Base-by-base conservation (phyloP, 768 basidiomycete species). In the Boletus barrowsii region DNA sequence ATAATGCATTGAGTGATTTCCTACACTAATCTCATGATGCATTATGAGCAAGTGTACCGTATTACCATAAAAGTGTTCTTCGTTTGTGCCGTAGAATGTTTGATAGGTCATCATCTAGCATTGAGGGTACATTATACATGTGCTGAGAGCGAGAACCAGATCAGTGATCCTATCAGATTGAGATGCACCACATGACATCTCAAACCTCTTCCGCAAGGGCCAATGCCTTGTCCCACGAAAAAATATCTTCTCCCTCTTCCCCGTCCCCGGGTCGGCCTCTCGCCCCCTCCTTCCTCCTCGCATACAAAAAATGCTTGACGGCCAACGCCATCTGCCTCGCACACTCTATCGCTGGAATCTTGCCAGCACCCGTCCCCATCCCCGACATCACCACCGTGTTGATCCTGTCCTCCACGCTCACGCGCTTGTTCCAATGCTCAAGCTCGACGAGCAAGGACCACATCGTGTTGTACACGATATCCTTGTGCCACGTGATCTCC, bases 381-480 rank as follows among this genome's bases (percentile, higher is more conserved):
- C 55, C 50, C 26, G 55, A 43, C 49, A 47, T 51, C 33, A 43
- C 6, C 3, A 56, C 54, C 20, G 22, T 55, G 13, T 45, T 45
- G 54, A 49, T 55, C 36, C 45, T 49, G 30, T 42, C 45, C 8
- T 53, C 56, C 32, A 46, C 56, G 11, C 43, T 29, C 18, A 15
- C 44, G 10, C 46, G 43, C 40, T 50, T 33, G 49, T 70, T 71
- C 66, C 69, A 68, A 4, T 43, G 56, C 49, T 60, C 55, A 11
- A 73, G 32, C 47, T 62, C 59, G 20, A 56, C 60, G 5, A 70
- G 56, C 20, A 73, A 53, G 37, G 54, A 56, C 73, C 69, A 73
- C 63, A 69, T 67, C 17, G 56, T 62, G 42, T 72, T 68, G 58
- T 72, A 72, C 20, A 72, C 69, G 30, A 73, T 60, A 49, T 71